Evolutionary conservation across 2,329 filamentous ascomycete genomes (phyloP), one percentile per base, ranked within the genome.

Genomic region (Penicillium griseofulvum): DNA sequence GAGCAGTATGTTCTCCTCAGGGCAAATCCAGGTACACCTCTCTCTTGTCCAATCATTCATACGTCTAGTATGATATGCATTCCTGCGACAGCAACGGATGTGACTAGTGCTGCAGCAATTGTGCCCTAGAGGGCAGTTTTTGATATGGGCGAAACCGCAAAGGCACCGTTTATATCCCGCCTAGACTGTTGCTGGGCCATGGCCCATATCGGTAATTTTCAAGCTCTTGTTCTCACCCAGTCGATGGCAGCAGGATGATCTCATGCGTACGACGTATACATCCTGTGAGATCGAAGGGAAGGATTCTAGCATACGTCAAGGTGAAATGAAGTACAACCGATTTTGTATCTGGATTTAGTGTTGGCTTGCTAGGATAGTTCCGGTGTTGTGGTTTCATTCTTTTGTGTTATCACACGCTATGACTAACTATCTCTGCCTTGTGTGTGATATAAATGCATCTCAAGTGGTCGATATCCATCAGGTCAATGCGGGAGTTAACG

Each of bases 181-280:
- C 81, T 1, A 66, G 73, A 12, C 79, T 80, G 17, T 66, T 81
- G 33, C 62, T 80, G 49, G 81, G 81, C 26, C 77, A 83, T 59
- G 81, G 81, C 0, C 72, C 74, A 22, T 80, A 83, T 65, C 71
- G 81, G 53, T 84, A 82, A 52, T 80, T 81, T 65, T 83, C 74
- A 71, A 80, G 57, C 65, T 16, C 64, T 83, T 47, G 80, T 78
- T 4, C 65, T 83, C 49, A 78, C 68, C 9, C 72, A 78, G 51
- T 68, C 72, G 8, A 78, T 52, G 60, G 66, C 17, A 64, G 58
- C 2, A 63, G 74, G 33, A 59, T 80, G 38, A 72, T 68, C 19
- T 62, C 5, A 42, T 28, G n/a, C 12, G 4, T 69, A 1, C 66
- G 22, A 37, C 6, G 31, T n/a, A 26, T 1, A 14, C 14, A 46